Evolutionary conservation across 148 eudicot genomes (phyloP), one percentile per base, ranked within the genome.

Genomic region (Dysphania ambrosioides): DNA sequence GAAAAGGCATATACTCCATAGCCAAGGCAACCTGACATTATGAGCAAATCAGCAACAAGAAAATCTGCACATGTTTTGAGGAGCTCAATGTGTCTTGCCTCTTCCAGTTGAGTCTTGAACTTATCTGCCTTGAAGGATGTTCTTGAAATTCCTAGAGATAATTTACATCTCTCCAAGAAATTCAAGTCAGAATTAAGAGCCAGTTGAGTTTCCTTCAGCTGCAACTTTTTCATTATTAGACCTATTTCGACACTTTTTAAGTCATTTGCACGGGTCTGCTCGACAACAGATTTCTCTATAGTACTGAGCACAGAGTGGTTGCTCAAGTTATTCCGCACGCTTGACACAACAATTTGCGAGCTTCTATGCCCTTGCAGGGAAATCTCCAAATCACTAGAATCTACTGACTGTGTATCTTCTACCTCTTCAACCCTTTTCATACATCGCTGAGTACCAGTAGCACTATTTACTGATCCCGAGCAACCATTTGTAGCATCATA

Each of bases 1-100:
- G 98, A 90, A 72, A 81, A 91, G 34, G 84, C 83, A 71, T 88
- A 91, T 66, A 90, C 81, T 80, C 98, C 98, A 75, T 87, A 94
- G 30, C 75, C 79, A 31, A 91, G 83, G 76, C 84, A 83, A 31
- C 66, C 73, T 56, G 88, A 83, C 97, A 94, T 94, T 66, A 91
- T 83, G 35, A 94, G 58, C 79, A 94, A 77, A 58, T 89, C 95
- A 77, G 91, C 85, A 71, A 94, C 93, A 57, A 94, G 93, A 77
- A 83, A 88, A 78, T 94, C 98, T 55, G 87, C 81, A 79, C 96
- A 91, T 40, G 72, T 84, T 79, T 58, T 88, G 30, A 88, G 88
- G 71, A 94, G 88, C 81, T 90, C 96, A 56, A 87, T 87, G 51
- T 86, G 85, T 68, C 84, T 88, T 8, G 90, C 77, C 74, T 91